Evolutionary conservation across 192 early-diverging fungal species (phyloP), one percentile per base, ranked within the genome.

Genomic region (Coemansia sp.): DNA sequence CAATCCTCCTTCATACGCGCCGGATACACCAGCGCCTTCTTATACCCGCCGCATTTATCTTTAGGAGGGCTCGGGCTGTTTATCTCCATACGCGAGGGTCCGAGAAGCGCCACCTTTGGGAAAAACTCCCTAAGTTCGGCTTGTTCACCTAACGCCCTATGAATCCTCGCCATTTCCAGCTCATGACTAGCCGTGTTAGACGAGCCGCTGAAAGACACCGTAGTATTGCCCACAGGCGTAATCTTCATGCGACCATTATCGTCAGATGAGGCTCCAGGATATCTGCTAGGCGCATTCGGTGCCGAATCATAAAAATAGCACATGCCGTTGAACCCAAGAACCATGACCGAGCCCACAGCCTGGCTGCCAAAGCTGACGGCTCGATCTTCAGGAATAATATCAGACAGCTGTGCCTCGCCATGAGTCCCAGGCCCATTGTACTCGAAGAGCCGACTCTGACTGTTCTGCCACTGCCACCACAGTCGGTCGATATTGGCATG

Each of bases 401-500:
- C 76, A 15, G 69, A 52, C 1, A 85, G 66, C 40, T 60, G 43
- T 0, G 83, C 75, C 33, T 75, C 75, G 63, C 78, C 79, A 39
- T 72, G 55, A 0, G 60, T 41, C 0, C 83, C 79, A 0, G 72
- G 75, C 3, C 83, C 79, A 46, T 81, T 72, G 62, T 79, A 78
- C 43, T 66, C 41, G 13, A 75, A 66, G 65, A 69, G 61, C 0
- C 43, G 18, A 5, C 29, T 47, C 20, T 71, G 69, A 40, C 61
- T 68, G 66, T 78, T 75, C 74, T 90, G 89, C 86, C 87, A 88
- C 66, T 69, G 40, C 73, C 71, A 80, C 87, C 87, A 90, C 62
- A 89, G 73, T 27, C 81, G 76, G 68, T 88, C 90, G 40, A 89
- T 78, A 64, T 84, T 87, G 58, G 87, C 87, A 60, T 91, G 90